Conservation (phyloP, 2,329 filamentous ascomycete genomes). For the Aspergillus unguis region DNA sequence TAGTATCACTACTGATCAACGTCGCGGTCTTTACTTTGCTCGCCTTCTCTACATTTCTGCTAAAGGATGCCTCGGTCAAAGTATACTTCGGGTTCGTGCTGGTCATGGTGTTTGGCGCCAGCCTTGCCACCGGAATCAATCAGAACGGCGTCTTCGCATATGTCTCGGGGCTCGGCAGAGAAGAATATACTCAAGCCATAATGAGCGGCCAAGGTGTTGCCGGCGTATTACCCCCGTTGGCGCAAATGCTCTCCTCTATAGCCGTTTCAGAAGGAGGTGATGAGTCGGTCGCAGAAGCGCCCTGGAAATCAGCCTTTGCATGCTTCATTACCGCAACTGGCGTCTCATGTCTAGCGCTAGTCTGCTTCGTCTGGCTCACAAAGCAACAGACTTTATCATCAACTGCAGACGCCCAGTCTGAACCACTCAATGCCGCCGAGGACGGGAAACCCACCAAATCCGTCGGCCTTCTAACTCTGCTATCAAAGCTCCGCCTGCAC, state of each 20-base stretch:
- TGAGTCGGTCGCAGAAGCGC: slow-evolving; percentile 39
- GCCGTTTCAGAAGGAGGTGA: slow-evolving; percentile 53
- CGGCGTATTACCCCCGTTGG: slow-evolving; percentile 81
- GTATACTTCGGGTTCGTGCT: slow-evolving; percentile 80
- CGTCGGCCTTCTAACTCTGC: slow-evolving; percentile 62
- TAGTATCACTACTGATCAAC: slow-evolving; percentile 71
- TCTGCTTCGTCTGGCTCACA: slow-evolving; percentile 72
- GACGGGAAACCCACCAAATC: slow-evolving; percentile 37
- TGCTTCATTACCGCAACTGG: slow-evolving; percentile 87
- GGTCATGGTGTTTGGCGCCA: slow-evolving; percentile 73
- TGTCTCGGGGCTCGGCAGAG: slow-evolving; percentile 75
- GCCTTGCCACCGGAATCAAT: slow-evolving; percentile 76
- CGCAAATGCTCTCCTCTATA: slow-evolving; percentile 81
- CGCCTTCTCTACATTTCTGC: slow-evolving; percentile 71
- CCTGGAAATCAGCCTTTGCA: slow-evolving; percentile 71
- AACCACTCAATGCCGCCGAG: slow-evolving; percentile 18
- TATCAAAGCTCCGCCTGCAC: slow-evolving; percentile 75
- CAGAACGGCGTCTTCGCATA: slow-evolving; percentile 96
- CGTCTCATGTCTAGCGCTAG: slow-evolving; percentile 67
- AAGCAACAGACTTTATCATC: slow-evolving; percentile 40
- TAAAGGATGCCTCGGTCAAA: slow-evolving; percentile 59
- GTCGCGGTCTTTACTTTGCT: slow-evolving; percentile 72
- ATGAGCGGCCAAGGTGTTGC: slow-evolving; percentile 94
- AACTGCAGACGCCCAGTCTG: slow-evolving; percentile 24
- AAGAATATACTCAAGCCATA: slow-evolving; percentile 91